Conservation (phyloP, 1,139 yeast genomes). For the Pichia sp. region DNA sequence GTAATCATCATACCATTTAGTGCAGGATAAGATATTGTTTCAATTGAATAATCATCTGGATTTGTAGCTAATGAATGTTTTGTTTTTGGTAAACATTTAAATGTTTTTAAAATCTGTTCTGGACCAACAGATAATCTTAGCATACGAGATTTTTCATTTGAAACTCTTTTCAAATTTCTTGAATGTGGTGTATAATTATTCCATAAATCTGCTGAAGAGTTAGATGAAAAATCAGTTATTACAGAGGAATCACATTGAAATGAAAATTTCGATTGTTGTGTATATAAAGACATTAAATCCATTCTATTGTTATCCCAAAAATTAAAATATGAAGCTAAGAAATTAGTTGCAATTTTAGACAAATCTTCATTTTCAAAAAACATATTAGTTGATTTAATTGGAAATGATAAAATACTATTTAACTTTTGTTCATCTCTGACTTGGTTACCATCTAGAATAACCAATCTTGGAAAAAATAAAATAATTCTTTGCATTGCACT, state of each 20-base stretch:
- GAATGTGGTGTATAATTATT: slow-evolving; percentile 64
- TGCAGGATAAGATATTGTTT: slow-evolving; percentile 65
- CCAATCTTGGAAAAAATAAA: slow-evolving; percentile 68
- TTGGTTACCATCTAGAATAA: slow-evolving; percentile 70
- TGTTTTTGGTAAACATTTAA: slow-evolving; percentile 66
- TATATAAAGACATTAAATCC: slow-evolving; percentile 67
- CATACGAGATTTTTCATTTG: slow-evolving; percentile 50
- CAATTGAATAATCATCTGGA: slow-evolving; percentile 70
- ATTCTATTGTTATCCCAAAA: slow-evolving; percentile 78
- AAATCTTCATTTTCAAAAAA: slow-evolving; percentile 81
- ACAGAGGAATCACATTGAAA: slow-evolving; percentile 51
- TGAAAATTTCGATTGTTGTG: slow-evolving; percentile 81
- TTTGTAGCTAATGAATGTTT: slow-evolving; percentile 60
- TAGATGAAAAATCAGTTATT: slow-evolving; percentile 21
- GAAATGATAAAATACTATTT: slow-evolving; percentile 48
- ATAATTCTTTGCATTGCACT: slow-evolving; percentile 52
- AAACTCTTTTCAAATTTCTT: slow-evolving; percentile 67
- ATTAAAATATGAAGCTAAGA: slow-evolving; percentile 66
- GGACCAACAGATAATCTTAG: slow-evolving; percentile 66
- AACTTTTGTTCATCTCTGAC: slow-evolving; percentile 69
- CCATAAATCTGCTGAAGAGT: slow-evolving; percentile 38
- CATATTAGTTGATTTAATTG: slow-evolving; percentile 43
- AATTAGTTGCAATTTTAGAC: slow-evolving; percentile 64
- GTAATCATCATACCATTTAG: slow-evolving; percentile 71
- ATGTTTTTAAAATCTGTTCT: slow-evolving; percentile 54